Evolutionary conservation across 768 basidiomycete species (phyloP).

Genomic region (Epithele typhae): DNA sequence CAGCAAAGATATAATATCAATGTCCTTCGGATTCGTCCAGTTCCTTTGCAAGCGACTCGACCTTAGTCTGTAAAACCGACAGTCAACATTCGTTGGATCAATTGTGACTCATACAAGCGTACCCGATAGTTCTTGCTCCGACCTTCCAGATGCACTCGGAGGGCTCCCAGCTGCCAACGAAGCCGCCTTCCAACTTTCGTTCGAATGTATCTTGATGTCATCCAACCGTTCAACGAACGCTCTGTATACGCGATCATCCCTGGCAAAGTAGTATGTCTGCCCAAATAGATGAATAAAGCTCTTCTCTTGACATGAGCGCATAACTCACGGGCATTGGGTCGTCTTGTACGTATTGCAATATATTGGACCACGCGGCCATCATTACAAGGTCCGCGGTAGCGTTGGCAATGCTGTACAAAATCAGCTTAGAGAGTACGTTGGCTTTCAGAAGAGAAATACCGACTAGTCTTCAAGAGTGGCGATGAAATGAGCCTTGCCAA

Average conservation of each 20-base stretch:
- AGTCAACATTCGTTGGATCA: background rate
- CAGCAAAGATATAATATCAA: slow-evolving; percentile 25
- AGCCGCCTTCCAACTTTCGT: slow-evolving; percentile 49
- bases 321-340: slow-evolving; percentile 70
- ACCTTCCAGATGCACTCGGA: slow-evolving; percentile 63
- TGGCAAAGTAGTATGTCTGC: slow-evolving; percentile 88
- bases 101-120: slow-evolving; percentile 20
- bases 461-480: slow-evolving; percentile 89
- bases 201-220: slow-evolving; percentile 37
- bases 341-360: slow-evolving; percentile 50
- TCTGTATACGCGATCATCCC: slow-evolving; percentile 83
- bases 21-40: slow-evolving; percentile 62
- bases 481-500: slow-evolving; percentile 74
- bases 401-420: slow-evolving; percentile 66
- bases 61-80: slow-evolving; percentile 50
- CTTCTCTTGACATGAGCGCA: background rate
- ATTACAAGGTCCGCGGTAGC: slow-evolving; percentile 82
- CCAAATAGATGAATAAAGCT: background rate
- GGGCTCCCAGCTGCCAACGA: slow-evolving; percentile 64
- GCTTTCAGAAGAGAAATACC: slow-evolving; percentile 64
- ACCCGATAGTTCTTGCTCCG: slow-evolving; percentile 64
- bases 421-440: background rate
- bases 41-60: slow-evolving; percentile 55
- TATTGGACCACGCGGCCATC: slow-evolving; percentile 76
- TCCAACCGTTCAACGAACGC: slow-evolving; percentile 49